Conservation (phyloP, 345 rosid genomes). For the Eutrema yunnanense region DNA sequence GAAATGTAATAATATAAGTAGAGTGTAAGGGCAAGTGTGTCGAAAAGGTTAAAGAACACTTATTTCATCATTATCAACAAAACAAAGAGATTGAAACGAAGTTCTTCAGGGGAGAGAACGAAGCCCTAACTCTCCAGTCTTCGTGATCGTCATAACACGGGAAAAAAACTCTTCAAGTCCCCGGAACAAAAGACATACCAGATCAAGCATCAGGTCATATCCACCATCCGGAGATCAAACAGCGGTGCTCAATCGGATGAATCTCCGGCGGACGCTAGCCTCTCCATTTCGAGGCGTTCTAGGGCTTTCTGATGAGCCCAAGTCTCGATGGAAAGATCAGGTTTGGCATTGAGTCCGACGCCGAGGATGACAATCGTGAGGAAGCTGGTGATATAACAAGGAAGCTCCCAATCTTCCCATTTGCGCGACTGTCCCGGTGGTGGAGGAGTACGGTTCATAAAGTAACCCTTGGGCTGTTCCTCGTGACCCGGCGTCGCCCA, state of each 20-base stretch:
- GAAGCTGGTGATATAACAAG: slow-evolving; percentile 97
- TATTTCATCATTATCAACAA: slow-evolving; percentile 30
- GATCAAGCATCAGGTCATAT: not conserved
- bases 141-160: slow-evolving; percentile 21
- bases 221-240: not conserved
- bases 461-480: slow-evolving; percentile 87
- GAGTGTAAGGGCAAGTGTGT: not conserved
- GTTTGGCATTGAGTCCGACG: slow-evolving; percentile 95
- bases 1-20: not conserved
- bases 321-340: slow-evolving; percentile 97
- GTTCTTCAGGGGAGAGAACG: not conserved
- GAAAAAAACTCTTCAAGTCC: not conserved
- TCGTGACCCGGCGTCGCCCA: slow-evolving; percentile 88
- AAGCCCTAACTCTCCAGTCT: slow-evolving; percentile 25
- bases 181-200: slow-evolving; percentile 19
- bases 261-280: slow-evolving; percentile 31
- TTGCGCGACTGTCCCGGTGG: slow-evolving; percentile 81
- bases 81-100: slow-evolving; percentile 1
- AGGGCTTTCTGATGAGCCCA: slow-evolving; percentile 99
- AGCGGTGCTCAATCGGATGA: slow-evolving; percentile 17
- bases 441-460: slow-evolving; percentile 68
- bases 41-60: slow-evolving; percentile 13
- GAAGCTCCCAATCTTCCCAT: slow-evolving; percentile 99
- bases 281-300: slow-evolving; percentile 76
- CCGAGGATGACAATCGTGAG: slow-evolving; percentile 92